Evolutionary conservation across 2,329 filamentous ascomycete genomes (phyloP).

Genomic region (Pseudovirgaria hyperparasitica): DNA sequence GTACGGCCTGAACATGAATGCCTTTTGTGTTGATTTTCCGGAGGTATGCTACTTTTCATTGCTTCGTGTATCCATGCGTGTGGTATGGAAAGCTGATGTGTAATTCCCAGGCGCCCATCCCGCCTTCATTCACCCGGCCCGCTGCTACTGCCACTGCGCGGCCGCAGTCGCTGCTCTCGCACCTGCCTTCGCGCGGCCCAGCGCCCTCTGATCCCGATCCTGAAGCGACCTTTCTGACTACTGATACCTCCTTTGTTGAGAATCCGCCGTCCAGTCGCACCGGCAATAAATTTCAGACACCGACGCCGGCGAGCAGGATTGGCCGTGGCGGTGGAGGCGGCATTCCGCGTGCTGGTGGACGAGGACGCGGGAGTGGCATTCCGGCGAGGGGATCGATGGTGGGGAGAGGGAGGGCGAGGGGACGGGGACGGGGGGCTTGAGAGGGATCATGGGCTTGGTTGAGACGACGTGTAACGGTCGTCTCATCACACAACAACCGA

Average conservation of each 20-base stretch:
- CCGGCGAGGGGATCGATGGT: constrained; percentile 18
- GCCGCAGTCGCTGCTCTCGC: constrained; percentile 15
- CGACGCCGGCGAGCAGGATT: constrained; percentile 17
- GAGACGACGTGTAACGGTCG: constrained; percentile 2
- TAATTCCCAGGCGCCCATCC: constrained; percentile 54
- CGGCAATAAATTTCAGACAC: constrained; percentile 27
- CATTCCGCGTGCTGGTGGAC: constrained; percentile 20
- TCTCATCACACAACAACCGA: too few species aligned
- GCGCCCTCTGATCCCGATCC: constrained; percentile 28
- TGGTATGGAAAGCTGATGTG: neutral
- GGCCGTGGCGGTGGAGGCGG: constrained; percentile 9
- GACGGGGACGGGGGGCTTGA: constrained; percentile 18
- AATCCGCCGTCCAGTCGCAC: constrained; percentile 53
- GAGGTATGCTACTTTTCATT: constrained; percentile 46
- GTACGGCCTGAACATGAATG: constrained; percentile 97
- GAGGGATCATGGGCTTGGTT: too few species aligned
- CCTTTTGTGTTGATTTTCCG: constrained; percentile 94
- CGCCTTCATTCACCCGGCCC: constrained; percentile 74
- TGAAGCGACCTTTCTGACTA: constrained; percentile 87
- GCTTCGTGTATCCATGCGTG: neutral
- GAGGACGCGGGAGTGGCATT: constrained; percentile 20
- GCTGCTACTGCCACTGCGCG: too few species aligned
- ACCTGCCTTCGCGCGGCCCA: constrained; percentile 11
- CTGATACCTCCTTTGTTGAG: constrained; percentile 82
- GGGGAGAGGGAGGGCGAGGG: constrained; percentile 16